Evolutionary conservation across 1,284 basidiomycete genomes (phyloP).

Genomic region (Naganishia sp.): DNA sequence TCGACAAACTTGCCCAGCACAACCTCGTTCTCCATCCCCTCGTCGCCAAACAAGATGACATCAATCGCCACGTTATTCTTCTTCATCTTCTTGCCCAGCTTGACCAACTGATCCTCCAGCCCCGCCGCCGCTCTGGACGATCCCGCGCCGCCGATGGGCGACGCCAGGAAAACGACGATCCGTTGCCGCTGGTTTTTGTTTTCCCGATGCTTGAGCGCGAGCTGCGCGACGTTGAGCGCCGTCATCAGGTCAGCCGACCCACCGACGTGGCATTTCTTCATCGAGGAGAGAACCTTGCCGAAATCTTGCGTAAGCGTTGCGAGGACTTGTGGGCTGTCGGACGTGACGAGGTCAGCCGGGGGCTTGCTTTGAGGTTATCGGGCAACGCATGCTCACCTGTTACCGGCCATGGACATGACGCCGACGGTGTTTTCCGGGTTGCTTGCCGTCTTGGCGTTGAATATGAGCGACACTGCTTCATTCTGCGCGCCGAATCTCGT

Average conservation of each 20-base stretch:
- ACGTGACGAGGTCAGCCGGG: not conserved
- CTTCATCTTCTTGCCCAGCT: constrained; percentile 93
- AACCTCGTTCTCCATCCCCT: constrained; percentile 52
- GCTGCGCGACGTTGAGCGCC: constrained; percentile 87
- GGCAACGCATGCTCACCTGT: constrained; percentile 65
- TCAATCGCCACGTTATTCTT: constrained; percentile 99
- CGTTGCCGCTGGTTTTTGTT: constrained; percentile 98
- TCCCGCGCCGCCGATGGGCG: constrained; percentile 61
- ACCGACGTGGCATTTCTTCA: constrained; percentile 74
- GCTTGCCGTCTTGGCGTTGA: constrained; percentile 88
- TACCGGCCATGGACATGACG: constrained; percentile 96
- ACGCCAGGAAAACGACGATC: constrained; percentile 89
- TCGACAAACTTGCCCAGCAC: constrained; percentile 53
- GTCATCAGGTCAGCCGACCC: constrained; percentile 83
- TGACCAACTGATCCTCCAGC: constrained; percentile 72
- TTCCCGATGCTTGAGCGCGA: constrained; percentile 95
- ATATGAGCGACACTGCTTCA: constrained; percentile 87
- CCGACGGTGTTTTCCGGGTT: constrained; percentile 98
- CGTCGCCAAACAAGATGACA: constrained; percentile 70
- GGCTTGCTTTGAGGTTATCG: not conserved
- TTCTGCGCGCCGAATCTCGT: constrained; percentile 85
- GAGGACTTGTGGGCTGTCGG: constrained; percentile 80
- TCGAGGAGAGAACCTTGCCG: constrained; percentile 81
- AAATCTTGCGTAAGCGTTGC: constrained; percentile 94
- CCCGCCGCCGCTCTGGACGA: not conserved